Evolutionary conservation across 208 protist genomes (phyloP), one percentile per base, ranked within the genome.

Genomic region (Acanthamoeba polyphaga): DNA sequence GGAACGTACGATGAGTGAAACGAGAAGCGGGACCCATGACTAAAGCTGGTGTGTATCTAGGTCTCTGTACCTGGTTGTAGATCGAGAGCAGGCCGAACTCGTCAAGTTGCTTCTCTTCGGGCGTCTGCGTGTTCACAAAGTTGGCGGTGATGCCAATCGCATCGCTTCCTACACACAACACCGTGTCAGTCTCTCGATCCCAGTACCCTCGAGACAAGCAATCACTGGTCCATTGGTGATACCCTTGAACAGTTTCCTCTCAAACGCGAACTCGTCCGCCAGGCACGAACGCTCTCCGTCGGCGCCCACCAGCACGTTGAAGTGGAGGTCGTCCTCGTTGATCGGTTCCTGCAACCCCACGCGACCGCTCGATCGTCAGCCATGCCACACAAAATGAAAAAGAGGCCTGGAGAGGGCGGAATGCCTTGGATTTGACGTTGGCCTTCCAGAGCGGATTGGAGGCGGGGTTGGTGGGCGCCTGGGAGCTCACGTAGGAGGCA

Each of bases 121-220:
- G 17, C 29, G 93, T 92, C 10, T 95, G 60, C 62, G 93, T 92
- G 32, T 95, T 95, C 2, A 95, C 93, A 51, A 95, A 95, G 80
- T 95, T 95, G 68, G 84, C 78, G 9, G 93, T 95, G 60, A 95
- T 95, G 6, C 93, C 93, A 76, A 95, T 95, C 3, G 93, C 93
- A 1, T 51, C 24, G 60, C 93, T 95, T 3, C 91, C 91, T 85
- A n/a, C 46, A 72, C 34, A 46, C 19, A 80, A 1, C 10, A 6
- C 10, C 62, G 6, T 12, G 10, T 7, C 10, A 10, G 12, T 13
- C 6, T 13, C 6, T 13, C 0, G 12, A 13, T 1, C 6, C 6
- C 6, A 0, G 12, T 13, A 51, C 46, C 6, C 12, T 1, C 12
- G 12, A 13, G 1, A 13, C 46, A 13, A 13, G 12, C 12, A 13